phyloP scores from a whole-genome alignment of 148 eudicot genomes.

The Persicaria tinctoria region DNA sequence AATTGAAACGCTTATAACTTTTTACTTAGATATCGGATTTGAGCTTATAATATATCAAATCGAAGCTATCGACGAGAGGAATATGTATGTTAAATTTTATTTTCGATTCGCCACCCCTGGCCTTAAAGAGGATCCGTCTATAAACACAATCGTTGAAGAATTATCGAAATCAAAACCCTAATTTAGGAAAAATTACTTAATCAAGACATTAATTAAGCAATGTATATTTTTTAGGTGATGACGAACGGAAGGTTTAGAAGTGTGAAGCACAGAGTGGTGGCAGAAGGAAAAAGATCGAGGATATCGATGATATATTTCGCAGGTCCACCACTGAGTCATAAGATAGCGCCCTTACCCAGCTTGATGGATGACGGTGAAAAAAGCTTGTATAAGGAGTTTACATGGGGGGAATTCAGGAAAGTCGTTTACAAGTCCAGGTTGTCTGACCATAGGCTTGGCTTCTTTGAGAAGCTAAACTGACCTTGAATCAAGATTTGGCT shows the following conservation, averaged over 20 bases:
- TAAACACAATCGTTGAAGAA: too few relatives aligned
- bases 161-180: too few relatives aligned
- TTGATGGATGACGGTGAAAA: neutral
- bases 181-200: neutral
- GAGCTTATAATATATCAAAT: too few relatives aligned
- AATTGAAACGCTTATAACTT: too few relatives aligned
- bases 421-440: neutral
- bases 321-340: neutral
- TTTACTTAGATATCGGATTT: too few relatives aligned
- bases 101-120: too few relatives aligned
- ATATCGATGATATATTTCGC: neutral
- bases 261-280: neutral
- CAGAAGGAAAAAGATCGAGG: neutral
- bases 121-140: too few relatives aligned
- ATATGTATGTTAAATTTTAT: too few relatives aligned
- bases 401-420: neutral
- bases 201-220: neutral
- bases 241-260: neutral
- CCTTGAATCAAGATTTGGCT: too few relatives aligned
- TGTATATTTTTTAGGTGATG: neutral
- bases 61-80: too few relatives aligned
- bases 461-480: neutral
- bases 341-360: neutral
- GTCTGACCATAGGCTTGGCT: neutral
- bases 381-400: constrained; percentile 6